Conservation (phyloP, 2,329 filamentous ascomycete species). For the Venturia carpophila region DNA sequence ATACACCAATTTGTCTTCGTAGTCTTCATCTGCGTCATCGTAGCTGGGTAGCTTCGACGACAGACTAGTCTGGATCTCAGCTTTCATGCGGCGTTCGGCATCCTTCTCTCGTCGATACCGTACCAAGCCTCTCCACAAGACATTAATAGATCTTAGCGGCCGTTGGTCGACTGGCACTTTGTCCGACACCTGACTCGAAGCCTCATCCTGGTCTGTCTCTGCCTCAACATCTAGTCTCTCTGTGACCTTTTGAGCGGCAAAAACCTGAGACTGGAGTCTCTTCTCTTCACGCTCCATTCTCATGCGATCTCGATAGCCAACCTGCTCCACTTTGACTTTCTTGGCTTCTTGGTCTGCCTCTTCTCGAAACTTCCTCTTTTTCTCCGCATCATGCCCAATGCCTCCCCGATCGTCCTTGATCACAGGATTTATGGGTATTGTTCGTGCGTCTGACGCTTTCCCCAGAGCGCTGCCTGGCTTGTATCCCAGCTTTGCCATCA, state of each 20-base stretch:
- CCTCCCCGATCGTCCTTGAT: conserved; percentile 75
- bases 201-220: conserved; percentile 24
- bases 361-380: conserved; percentile 60
- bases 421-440: conserved; percentile 67
- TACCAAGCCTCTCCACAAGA: conserved; percentile 72
- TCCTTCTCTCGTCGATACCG: conserved; percentile 62
- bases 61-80: conserved; percentile 56
- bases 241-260: conserved; percentile 73
- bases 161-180: conserved; percentile 24
- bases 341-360: conserved; percentile 29
- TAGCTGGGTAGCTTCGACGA: conserved; percentile 51
- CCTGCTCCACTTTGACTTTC: conserved; percentile 40
- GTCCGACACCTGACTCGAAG: conserved; percentile 24
- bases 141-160: conserved; percentile 60
- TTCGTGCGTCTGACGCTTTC: conserved; percentile 44
- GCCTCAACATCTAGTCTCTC: conserved; percentile 63
- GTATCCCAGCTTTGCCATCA: conserved; percentile 97
- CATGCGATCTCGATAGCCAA: conserved; percentile 30
- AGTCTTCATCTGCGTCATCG: conserved; percentile 61
- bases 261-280: conserved; percentile 57
- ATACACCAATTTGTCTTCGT: conserved; percentile 62
- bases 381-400: conserved; percentile 75
- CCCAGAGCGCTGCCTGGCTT: conserved; percentile 68
- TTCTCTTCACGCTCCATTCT: conserved; percentile 30
- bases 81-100: conserved; percentile 55